These are phyloP conservation scores for Pulveroboletus ravenelii DNA, from an alignment of 768 basidiomycete genomes.

Conservation along the genomic window DNA sequence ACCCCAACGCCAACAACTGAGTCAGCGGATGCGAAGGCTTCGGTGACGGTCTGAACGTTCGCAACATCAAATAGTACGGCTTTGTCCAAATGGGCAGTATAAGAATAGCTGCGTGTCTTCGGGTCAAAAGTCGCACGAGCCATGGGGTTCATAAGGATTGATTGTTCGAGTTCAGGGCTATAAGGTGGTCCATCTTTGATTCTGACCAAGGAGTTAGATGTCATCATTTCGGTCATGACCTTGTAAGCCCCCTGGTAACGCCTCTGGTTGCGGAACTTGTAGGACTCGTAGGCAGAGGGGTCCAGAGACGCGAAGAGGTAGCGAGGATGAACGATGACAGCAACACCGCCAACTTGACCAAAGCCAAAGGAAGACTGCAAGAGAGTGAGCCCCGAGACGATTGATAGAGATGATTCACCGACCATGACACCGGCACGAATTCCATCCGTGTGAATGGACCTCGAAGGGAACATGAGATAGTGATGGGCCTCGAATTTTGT, in stretches of 20 bases:
- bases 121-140: slow-evolving; percentile 77
- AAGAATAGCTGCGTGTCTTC: slow-evolving; percentile 86
- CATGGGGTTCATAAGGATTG: slow-evolving; percentile 87
- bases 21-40: slow-evolving; percentile 32
- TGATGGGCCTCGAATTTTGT: slow-evolving; percentile 85
- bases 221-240: slow-evolving; percentile 95
- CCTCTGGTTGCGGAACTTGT: slow-evolving; percentile 60
- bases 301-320: slow-evolving; percentile 84
- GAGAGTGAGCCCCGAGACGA: neutral
- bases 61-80: slow-evolving; percentile 50
- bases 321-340: slow-evolving; percentile 84
- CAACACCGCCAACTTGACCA: slow-evolving; percentile 96
- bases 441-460: slow-evolving; percentile 90
- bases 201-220: slow-evolving; percentile 86
- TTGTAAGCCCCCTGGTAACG: slow-evolving; percentile 77
- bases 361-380: slow-evolving; percentile 90
- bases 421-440: slow-evolving; percentile 87
- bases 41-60: slow-evolving; percentile 63
- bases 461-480: slow-evolving; percentile 96
- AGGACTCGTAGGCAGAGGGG: slow-evolving; percentile 71
- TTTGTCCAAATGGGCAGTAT: slow-evolving; percentile 58
- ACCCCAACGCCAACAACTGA: slow-evolving; percentile 77
- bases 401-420: slow-evolving; percentile 20
- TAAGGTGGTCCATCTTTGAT: slow-evolving; percentile 95
- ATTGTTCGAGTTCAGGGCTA: slow-evolving; percentile 74